Evolutionary conservation across 2,329 filamentous ascomycete species (phyloP).

Genomic region (Penicillium sp.): DNA sequence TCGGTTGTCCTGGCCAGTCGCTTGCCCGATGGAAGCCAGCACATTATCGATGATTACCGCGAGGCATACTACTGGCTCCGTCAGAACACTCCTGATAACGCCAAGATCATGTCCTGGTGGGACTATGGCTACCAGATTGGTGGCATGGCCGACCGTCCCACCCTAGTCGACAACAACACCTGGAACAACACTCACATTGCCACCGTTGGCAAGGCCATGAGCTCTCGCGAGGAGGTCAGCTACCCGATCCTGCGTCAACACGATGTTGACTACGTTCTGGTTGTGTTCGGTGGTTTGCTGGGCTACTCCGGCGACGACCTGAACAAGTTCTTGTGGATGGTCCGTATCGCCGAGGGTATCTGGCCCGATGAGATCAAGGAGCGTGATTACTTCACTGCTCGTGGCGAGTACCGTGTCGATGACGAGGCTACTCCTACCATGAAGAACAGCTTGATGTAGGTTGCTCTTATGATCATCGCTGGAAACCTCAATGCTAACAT

Average conservation of each 20-base stretch:
- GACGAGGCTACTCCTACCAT: conserved; percentile 92
- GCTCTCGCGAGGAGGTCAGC: conserved; percentile 93
- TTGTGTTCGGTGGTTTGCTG: conserved; percentile 92
- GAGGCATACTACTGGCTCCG: conserved; percentile 99
- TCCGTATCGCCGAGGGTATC: conserved; percentile 96
- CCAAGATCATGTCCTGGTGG: conserved; percentile 99
- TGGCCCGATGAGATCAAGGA: conserved; percentile 99
- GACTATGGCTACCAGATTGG: conserved; percentile 99
- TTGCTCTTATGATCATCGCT: not conserved
- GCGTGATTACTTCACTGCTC: conserved; percentile 88
- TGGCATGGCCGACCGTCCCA: conserved; percentile 97
- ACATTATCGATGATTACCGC: conserved; percentile 98
- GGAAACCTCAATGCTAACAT: conserved; percentile 5
- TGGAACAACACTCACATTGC: conserved; percentile 99
- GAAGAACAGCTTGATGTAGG: conserved; percentile 99
- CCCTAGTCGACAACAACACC: conserved; percentile 98
- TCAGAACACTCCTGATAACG: conserved; percentile 91
- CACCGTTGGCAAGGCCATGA: conserved; percentile 98
- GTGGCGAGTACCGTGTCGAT: conserved; percentile 94
- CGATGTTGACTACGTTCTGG: conserved; percentile 97
- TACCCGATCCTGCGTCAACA: conserved; percentile 98
- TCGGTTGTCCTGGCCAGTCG: conserved; percentile 93
- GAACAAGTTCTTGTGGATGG: conserved; percentile 99
- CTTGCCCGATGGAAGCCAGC: conserved; percentile 90
- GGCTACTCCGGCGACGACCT: conserved; percentile 99